A percentile compares a stretch with the other conserved stretches of the same genome.
These are phyloP conservation scores for Vigna mungo DNA, from an alignment of 306 rosid species.

Conservation along the genomic window DNA sequence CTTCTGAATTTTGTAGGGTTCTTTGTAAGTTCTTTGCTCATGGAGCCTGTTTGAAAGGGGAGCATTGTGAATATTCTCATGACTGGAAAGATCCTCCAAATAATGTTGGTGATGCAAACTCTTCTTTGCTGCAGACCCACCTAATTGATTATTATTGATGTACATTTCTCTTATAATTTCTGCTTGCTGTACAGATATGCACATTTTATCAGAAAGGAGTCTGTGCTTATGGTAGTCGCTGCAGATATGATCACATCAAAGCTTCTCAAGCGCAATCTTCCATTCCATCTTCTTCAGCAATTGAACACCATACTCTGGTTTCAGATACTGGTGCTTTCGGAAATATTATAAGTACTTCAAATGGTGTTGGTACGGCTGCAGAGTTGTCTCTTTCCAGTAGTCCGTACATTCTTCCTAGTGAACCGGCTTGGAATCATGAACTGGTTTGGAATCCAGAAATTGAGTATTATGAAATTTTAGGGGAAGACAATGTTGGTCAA, in stretches of 20 bases:
- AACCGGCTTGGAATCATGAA: slow-evolving; percentile 66
- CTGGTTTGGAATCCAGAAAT: slow-evolving; percentile 67
- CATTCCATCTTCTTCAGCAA: slow-evolving; percentile 68
- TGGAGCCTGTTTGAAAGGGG: slow-evolving; percentile 98
- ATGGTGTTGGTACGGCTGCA: slow-evolving; percentile 48
- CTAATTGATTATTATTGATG: slow-evolving; percentile 25
- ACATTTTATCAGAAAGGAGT: slow-evolving; percentile 87
- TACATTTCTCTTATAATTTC: slow-evolving; percentile 31
- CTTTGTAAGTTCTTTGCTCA: slow-evolving; percentile 96
- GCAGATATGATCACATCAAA: slow-evolving; percentile 95
- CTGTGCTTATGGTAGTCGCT: slow-evolving; percentile 94
- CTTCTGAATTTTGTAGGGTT: slow-evolving; percentile 62
- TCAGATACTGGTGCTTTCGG: slow-evolving; percentile 54
- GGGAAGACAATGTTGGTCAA: slow-evolving; percentile 56
- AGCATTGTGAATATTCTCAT: slow-evolving; percentile 94
- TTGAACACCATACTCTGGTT: slow-evolving; percentile 45
- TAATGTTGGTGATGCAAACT: slow-evolving; percentile 62
- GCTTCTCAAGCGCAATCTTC: slow-evolving; percentile 62
- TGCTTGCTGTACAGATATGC: slow-evolving; percentile 68
- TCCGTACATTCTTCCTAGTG: slow-evolving; percentile 54
- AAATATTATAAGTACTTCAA: slow-evolving; percentile 49
- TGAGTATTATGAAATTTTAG: slow-evolving; percentile 46
- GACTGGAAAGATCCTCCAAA: slow-evolving; percentile 89
- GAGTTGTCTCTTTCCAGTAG: slow-evolving; percentile 57
- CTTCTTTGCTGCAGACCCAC: slow-evolving; percentile 23